Base-by-base conservation (phyloP, 345 rosid genomes). In the Salix brachista region DNA sequence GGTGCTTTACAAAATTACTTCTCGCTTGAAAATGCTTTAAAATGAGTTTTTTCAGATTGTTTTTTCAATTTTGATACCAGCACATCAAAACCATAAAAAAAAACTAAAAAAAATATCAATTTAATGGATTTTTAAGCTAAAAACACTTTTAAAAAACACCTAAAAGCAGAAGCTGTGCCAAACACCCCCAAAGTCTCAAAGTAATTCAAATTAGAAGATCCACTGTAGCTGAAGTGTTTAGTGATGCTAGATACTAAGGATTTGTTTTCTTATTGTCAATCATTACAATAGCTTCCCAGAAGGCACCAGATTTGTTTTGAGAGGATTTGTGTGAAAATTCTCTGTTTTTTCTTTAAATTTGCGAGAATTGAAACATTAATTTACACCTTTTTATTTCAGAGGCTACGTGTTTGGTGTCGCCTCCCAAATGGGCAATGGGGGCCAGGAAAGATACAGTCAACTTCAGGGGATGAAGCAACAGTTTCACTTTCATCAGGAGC, bases 331-430 rank as follows among this genome's bases (percentile, higher is more conserved):
- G 42, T 69, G 18, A n/a, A 19, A 30, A 12, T 28, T 30, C 11
- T 62, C 30, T 3, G 23, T 6, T 62, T 23, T 62, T 62, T 62
- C 14, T n/a, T n/a, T 62, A 2, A 34, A 66, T 66, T 36, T 58
- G 28, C 23, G 6, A 58, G 28, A 11, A 23, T 58, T 1, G 2
- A 58, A 58, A 48, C 41, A 41, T 30, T 37, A 44, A 26, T 34
- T 54, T 42, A 56, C 13, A 4, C 50, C 61, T 61, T 58, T 61
- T 8, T 62, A 54, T 81, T 78, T 72, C 90, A 94, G 99, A 91
- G 89, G 86, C 92, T 96, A 67, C 76, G 79, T 79, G 89, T 96
- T 72, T 94, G 99, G 98, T 96, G 97, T 85, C 91, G 80, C 50
- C 83, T 78, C 26, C 74, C 84, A 28, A 81, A 80, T 80, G 93